Conservation (phyloP, 2,329 filamentous ascomycete genomes). For the Colletotrichum sp. region DNA sequence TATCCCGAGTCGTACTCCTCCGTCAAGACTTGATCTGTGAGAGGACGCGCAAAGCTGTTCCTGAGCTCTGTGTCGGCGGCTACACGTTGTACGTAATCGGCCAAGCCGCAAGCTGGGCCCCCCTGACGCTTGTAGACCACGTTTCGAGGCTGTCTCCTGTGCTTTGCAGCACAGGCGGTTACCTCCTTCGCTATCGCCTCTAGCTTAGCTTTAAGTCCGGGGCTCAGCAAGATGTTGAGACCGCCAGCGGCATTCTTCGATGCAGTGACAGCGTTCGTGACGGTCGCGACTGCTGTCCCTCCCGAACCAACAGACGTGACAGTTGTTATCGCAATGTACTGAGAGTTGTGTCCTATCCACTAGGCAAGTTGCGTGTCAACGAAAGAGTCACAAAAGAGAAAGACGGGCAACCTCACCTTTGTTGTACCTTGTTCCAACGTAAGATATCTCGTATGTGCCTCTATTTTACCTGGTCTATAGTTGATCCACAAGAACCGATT, state of each 20-base stretch:
- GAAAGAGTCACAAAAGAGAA: not conserved
- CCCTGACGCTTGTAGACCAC: not conserved
- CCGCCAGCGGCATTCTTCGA: not conserved
- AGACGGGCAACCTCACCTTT: not conserved
- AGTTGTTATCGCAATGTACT: not conserved
- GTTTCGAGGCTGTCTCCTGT: not conserved
- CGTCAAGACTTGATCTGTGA: not conserved
- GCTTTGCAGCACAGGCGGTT: not conserved
- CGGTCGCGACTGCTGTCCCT: not conserved
- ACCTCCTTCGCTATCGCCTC: not conserved
- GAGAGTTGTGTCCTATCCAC: not conserved
- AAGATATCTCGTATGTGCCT: not conserved
- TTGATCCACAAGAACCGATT: not conserved
- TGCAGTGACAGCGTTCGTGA: not conserved
- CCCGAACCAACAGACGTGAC: not conserved
- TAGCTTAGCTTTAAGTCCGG: not conserved
- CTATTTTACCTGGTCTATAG: not conserved
- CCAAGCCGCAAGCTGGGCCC: not conserved
- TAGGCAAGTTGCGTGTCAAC: not conserved
- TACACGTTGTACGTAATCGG: not conserved
- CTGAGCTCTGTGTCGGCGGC: not conserved
- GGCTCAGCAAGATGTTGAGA: not conserved
- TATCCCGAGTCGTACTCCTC: not conserved
- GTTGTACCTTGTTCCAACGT: not conserved
- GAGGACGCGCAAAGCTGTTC: not conserved